Evolutionary conservation across 257 asterid genomes (phyloP).

Genomic region (Solanum paucissectum): DNA sequence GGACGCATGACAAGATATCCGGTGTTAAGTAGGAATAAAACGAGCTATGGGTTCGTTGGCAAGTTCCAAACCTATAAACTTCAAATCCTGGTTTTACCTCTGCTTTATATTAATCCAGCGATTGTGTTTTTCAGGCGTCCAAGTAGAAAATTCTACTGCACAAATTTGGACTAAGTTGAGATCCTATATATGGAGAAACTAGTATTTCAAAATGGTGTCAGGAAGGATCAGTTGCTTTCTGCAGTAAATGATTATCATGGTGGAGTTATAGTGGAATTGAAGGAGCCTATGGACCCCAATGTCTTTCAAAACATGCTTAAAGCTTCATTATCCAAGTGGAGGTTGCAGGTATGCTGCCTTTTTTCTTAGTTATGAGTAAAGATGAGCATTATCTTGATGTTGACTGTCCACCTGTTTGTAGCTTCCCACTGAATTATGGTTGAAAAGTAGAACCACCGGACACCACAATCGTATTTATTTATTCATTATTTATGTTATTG

Average conservation of each 20-base stretch:
- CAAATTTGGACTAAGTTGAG: not conserved
- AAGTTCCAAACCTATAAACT: not conserved
- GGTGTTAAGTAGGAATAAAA: not conserved
- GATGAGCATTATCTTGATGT: not conserved
- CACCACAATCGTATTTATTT: not conserved
- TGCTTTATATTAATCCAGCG: not conserved
- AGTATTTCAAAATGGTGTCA: conserved; percentile 18
- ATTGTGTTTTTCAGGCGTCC: not conserved
- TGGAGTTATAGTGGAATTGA: conserved; percentile 52
- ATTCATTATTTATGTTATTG: not conserved
- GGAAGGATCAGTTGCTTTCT: conserved; percentile 31
- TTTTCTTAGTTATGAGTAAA: not conserved
- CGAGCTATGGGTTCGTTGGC: not conserved
- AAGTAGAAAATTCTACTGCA: not conserved
- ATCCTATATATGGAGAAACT: conserved; percentile 28
- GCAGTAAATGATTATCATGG: conserved; percentile 48
- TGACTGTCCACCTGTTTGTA: not conserved
- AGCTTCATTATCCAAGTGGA: conserved; percentile 51
- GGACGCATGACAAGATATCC: not conserved
- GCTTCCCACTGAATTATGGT: not conserved
- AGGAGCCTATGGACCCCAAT: conserved; percentile 44
- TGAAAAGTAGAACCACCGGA: not conserved
- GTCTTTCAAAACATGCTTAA: conserved; percentile 32
- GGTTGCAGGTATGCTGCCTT: conserved; percentile 37
- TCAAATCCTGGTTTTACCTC: not conserved